A percentile compares a stretch with the other conserved stretches of the same genome.
These are phyloP conservation scores for Simmondsia chinensis DNA, from an alignment of 148 eudicot genomes.

Conservation along the genomic window DNA sequence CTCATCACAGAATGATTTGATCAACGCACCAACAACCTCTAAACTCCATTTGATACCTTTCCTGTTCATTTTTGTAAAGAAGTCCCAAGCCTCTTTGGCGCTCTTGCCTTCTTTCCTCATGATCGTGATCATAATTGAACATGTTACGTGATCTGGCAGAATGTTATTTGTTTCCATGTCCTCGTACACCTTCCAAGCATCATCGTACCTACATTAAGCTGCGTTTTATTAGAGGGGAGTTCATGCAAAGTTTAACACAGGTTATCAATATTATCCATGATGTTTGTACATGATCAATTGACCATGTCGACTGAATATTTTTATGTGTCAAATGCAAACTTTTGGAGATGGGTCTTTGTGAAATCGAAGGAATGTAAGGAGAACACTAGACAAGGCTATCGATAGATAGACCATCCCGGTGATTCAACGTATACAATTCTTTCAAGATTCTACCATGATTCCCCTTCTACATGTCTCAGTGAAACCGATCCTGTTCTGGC, in stretches of 20 bases:
- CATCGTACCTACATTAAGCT: slow-evolving; percentile 47
- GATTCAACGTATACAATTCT: too few species aligned
- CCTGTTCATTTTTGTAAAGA: slow-evolving; percentile 63
- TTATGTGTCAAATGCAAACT: too few species aligned
- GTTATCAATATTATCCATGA: background rate
- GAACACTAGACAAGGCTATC: too few species aligned
- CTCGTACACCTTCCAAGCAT: slow-evolving; percentile 71
- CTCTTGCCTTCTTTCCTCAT: slow-evolving; percentile 68
- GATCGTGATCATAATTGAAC: slow-evolving; percentile 79
- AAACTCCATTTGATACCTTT: slow-evolving; percentile 79
- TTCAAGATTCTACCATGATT: too few species aligned
- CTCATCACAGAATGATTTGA: slow-evolving; percentile 84
- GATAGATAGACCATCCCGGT: too few species aligned
- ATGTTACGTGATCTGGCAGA: slow-evolving; percentile 77
- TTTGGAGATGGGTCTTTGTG: too few species aligned
- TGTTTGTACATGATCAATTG: background rate
- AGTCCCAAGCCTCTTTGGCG: slow-evolving; percentile 86
- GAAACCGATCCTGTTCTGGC: too few species aligned
- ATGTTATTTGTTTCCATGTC: slow-evolving; percentile 59
- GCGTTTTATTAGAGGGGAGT: slow-evolving; percentile 4
- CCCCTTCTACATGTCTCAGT: too few species aligned
- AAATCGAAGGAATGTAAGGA: too few species aligned
- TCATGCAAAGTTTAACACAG: background rate
- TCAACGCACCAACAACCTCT: slow-evolving; percentile 69
- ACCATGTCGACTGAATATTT: too few species aligned